phyloP scores from a whole-genome alignment of 208 protist genomes.

The Trypanosoma caninum region DNA sequence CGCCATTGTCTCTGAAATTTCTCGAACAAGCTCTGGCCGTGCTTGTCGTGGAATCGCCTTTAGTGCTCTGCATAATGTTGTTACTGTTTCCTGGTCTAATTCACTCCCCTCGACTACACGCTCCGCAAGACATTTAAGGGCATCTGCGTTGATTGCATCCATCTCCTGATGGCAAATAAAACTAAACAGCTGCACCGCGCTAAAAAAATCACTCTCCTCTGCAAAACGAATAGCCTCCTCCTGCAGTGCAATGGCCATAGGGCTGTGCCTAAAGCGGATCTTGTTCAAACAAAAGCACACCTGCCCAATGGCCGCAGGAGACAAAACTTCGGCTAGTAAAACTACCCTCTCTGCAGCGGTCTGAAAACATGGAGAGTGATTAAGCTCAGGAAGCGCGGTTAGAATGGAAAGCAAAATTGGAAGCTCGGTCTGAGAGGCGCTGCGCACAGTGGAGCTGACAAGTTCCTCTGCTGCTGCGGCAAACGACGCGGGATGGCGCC shows the following conservation, averaged over 20 bases:
- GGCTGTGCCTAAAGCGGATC: constrained; percentile 25
- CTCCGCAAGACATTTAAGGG: constrained; percentile 65
- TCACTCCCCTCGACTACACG: constrained; percentile 46
- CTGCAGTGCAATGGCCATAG: constrained; percentile 49
- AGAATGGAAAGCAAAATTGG: constrained; percentile 25
- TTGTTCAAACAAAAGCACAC: constrained; percentile 56
- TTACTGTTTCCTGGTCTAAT: constrained; percentile 50
- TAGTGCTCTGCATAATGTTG: constrained; percentile 38
- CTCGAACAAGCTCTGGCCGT: constrained; percentile 32
- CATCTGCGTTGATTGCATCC: constrained; percentile 41
- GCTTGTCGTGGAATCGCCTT: constrained; percentile 31
- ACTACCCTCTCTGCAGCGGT: constrained; percentile 34
- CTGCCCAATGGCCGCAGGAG: constrained; percentile 37
- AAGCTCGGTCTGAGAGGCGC: constrained; percentile 20
- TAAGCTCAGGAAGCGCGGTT: constrained; percentile 42
- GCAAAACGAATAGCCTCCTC: constrained; percentile 60
- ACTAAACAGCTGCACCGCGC: constrained; percentile 51
- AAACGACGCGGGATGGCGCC: constrained; percentile 18
- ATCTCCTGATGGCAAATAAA: constrained; percentile 65
- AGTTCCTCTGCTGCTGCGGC: constrained; percentile 19
- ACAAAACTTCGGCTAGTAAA: constrained; percentile 30
- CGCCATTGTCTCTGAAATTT: constrained; percentile 39
- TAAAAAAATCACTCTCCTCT: constrained; percentile 61
- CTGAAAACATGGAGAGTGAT: constrained; percentile 28
- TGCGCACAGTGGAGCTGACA: constrained; percentile 15